These are phyloP conservation scores for Aegilops tauschii DNA, from an alignment of 176 grass and related monocot species.

Conservation along the genomic window DNA sequence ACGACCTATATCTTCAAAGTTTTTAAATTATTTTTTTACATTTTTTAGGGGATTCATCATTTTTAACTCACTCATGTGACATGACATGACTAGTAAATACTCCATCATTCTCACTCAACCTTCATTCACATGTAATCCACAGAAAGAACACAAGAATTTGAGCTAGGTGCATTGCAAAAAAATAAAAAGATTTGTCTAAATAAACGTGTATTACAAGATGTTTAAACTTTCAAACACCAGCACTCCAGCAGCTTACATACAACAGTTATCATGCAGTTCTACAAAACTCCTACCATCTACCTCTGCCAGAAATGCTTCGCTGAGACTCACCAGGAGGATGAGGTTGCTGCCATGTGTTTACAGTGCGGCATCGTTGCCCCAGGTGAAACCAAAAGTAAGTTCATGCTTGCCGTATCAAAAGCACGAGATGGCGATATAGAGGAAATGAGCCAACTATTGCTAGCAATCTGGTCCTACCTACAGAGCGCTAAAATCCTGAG, in stretches of 20 bases:
- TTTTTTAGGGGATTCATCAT: too few relatives aligned
- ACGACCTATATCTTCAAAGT: too few relatives aligned
- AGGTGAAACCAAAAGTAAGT: too few relatives aligned
- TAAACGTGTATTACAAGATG: not conserved
- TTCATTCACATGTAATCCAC: too few relatives aligned
- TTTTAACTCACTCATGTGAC: too few relatives aligned
- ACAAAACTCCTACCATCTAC: not conserved
- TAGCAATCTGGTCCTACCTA: slow-evolving; percentile 26
- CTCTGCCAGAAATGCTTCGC: not conserved
- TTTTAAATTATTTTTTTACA: too few relatives aligned
- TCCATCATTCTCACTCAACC: too few relatives aligned
- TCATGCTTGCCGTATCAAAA: not conserved
- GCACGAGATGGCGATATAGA: not conserved
- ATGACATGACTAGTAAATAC: too few relatives aligned
- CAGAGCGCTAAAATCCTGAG: slow-evolving; percentile 13
- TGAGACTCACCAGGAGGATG: not conserved
- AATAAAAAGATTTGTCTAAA: not conserved
- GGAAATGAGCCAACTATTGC: not conserved
- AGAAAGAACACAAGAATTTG: too few relatives aligned
- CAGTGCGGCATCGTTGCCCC: not conserved
- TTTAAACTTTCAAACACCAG: not conserved
- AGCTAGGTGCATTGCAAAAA: too few relatives aligned
- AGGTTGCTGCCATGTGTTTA: slow-evolving; percentile 5
- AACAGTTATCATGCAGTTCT: not conserved
- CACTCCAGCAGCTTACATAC: not conserved